Conservation (phyloP, 192 early-diverging fungal species). For the Pecoramyces ruminantium region DNA sequence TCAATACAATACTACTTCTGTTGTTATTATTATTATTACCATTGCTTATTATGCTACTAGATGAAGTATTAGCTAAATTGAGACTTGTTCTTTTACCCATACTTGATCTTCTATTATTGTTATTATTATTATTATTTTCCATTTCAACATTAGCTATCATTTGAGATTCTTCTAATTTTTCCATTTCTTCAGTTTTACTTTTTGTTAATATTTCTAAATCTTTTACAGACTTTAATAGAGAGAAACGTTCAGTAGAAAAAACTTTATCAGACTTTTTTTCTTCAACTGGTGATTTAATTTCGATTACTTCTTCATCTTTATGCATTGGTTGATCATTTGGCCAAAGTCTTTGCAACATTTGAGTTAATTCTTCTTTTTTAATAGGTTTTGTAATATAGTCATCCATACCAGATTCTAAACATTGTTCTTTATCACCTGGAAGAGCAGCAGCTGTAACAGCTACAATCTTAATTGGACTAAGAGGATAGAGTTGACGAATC, state of each 20-base stretch:
- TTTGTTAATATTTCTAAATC: background rate
- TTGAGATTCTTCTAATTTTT: background rate
- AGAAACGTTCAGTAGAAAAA: background rate
- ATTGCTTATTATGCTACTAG: no score
- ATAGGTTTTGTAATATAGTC: slow-evolving; percentile 55
- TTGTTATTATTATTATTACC: background rate
- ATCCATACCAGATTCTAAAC: slow-evolving; percentile 68
- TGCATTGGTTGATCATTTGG: background rate
- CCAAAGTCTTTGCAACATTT: background rate
- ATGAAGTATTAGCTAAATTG: background rate
- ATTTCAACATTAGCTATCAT: no score
- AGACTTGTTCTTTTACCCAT: no score
- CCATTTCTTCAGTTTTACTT: background rate
- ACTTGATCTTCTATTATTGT: no score
- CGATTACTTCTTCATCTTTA: background rate
- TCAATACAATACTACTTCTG: background rate
- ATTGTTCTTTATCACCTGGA: slow-evolving; percentile 76
- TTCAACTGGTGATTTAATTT: background rate
- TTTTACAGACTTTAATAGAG: background rate
- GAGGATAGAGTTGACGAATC: slow-evolving; percentile 20
- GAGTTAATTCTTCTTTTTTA: slow-evolving; percentile 14
- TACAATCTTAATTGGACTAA: slow-evolving; percentile 56
- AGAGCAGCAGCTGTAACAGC: slow-evolving; percentile 81
- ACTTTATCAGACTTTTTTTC: background rate
- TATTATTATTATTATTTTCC: no score